Base-by-base conservation (phyloP, 1,284 basidiomycete species). In the Mycosarcoma maydis region DNA sequence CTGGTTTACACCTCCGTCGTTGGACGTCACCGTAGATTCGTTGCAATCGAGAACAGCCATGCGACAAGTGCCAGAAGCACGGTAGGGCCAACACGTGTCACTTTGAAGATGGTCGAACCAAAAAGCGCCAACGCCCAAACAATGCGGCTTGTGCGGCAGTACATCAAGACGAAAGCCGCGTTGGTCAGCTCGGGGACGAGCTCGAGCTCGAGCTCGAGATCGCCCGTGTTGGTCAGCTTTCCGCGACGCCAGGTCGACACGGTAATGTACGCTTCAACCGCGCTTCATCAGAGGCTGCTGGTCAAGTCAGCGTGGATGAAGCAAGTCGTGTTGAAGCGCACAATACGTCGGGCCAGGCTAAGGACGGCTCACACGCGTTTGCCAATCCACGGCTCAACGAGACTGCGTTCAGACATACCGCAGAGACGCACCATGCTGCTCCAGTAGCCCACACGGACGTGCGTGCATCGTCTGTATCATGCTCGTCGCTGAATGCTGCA, bases 21-120 rank as follows among this genome's bases (percentile, higher is more conserved):
- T 10, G 13, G 16, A 37, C 38, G 37, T 16, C 26, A 34, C 36
- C 14, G 11, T 27, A 57, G 54, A 57, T 57, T 22, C 46, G 54
- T 16, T 57, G 54, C 34, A 39, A 49, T 32, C 46, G 54, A 8
- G 16, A 48, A 10, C 39, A 24, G 13, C 54, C 54, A 1, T 57
- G 54, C 22, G 47, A 44, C 46, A 57, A 49, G 46, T 57, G 54
- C 34, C 54, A 57, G 10, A 46, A 57, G 36, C 54, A 57, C 10
- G 23, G 24, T 17, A 19, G 54, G 23, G 40, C 54, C 27, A 34
- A 30, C n/a, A 44, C 54, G 2, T 57, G 54, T 23, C 54, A 43
- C 24, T 57, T 49, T 23, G 33, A 43, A 14, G 24, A 47, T 29
- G 38, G 38, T 40, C 38, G 29, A 19, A 19, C 9, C 16, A 26